Conservation (phyloP, 352 stramenopile species). For the Globisporangium viniferum region DNA sequence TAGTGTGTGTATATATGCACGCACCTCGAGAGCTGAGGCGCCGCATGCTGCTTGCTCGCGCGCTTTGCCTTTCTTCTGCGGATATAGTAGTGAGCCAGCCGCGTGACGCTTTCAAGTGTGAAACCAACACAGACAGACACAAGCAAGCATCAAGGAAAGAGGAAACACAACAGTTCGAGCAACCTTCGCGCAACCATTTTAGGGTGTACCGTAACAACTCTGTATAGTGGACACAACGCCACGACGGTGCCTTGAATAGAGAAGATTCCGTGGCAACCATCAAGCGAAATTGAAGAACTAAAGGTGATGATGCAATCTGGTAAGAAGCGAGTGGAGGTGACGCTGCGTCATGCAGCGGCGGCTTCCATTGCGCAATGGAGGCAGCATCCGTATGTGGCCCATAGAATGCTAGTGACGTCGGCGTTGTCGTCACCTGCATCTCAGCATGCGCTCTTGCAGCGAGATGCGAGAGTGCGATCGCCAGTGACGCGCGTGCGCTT, state of each 20-base stretch:
- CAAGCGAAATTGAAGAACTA: not conserved
- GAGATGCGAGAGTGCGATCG: constrained; percentile 21
- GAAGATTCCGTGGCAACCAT: not conserved
- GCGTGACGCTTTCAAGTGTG: not conserved
- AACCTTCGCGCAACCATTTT: not conserved
- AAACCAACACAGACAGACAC: not conserved
- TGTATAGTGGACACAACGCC: not conserved
- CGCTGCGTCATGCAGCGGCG: not conserved
- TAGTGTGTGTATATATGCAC: not conserved
- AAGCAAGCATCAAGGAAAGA: not conserved
- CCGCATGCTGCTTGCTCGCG: constrained; percentile 28
- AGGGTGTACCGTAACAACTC: not conserved
- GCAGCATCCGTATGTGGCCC: not conserved
- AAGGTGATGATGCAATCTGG: not conserved
- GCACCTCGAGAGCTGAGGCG: constrained; percentile 56
- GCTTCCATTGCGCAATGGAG: not conserved
- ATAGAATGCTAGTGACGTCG: not conserved
- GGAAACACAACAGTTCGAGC: not conserved
- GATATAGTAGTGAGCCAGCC: not conserved
- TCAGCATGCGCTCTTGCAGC: not conserved
- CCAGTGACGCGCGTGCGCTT: constrained; percentile 66
- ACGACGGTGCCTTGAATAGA: not conserved
- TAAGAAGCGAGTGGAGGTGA: not conserved
- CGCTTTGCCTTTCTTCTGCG: not conserved
- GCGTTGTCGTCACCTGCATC: not conserved